Evolutionary conservation across 2,329 filamentous ascomycete genomes (phyloP).

Genomic region (Neonectria sp.): DNA sequence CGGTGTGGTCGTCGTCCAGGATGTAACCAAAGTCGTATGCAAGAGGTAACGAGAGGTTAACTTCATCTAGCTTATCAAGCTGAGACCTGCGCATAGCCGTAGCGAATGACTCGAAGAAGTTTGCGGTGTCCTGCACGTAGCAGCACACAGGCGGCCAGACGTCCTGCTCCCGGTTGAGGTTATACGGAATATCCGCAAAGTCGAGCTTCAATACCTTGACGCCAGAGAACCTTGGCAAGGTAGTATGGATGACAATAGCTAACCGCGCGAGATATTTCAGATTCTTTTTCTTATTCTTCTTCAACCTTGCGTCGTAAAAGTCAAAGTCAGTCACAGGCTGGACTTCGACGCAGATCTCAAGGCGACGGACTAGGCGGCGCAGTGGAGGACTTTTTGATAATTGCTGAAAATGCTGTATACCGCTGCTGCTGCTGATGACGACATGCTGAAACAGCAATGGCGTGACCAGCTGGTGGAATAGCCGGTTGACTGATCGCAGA

Average conservation of each 20-base stretch:
- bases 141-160: not conserved
- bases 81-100: conserved; percentile 18
- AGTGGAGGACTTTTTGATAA: conserved; percentile 16
- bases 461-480: conserved; percentile 10
- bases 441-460: conserved; percentile 22
- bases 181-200: conserved; percentile 18
- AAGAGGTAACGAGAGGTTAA: conserved; percentile 20
- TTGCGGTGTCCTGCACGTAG: conserved; percentile 9
- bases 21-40: conserved; percentile 22
- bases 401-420: conserved; percentile 11
- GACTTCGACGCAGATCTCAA: conserved; percentile 20
- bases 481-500: conserved; percentile 19
- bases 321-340: not conserved
- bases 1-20: not conserved
- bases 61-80: conserved; percentile 14
- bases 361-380: conserved; percentile 21
- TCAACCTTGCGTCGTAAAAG: not conserved
- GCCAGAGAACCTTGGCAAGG: conserved; percentile 18
- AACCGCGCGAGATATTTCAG: conserved; percentile 14
- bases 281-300: not conserved
- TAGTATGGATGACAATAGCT: conserved; percentile 20
- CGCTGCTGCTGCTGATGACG: conserved; percentile 5
- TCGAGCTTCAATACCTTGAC: conserved; percentile 14
- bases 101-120: conserved; percentile 19
- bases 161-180: not conserved